Conservation (phyloP, 106 monocot species). For the Agapanthus africanus region DNA sequence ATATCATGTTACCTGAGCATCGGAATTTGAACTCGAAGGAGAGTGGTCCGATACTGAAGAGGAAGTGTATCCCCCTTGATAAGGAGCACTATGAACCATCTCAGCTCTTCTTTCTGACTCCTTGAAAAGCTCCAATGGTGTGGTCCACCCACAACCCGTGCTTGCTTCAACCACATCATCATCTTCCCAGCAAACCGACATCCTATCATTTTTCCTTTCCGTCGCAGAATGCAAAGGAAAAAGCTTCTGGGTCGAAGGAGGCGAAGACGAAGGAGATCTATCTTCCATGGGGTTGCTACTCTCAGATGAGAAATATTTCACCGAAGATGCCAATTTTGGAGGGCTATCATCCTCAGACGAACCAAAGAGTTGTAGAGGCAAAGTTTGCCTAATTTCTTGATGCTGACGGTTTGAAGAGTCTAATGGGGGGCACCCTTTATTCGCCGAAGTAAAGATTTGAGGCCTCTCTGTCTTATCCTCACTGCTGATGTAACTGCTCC, state of each 20-base stretch:
- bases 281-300: constrained; percentile 84
- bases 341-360: constrained; percentile 53
- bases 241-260: constrained; percentile 51
- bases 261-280: constrained; percentile 77
- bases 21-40: constrained; percentile 76
- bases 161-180: constrained; percentile 35
- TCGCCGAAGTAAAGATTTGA: too few relatives aligned
- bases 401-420: constrained; percentile 9
- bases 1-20: constrained; percentile 57
- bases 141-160: constrained; percentile 27
- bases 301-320: constrained; percentile 75
- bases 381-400: constrained; percentile 5
- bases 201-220: constrained; percentile 24
- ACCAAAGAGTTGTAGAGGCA: constrained; percentile 62
- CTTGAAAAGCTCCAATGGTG: constrained; percentile 37
- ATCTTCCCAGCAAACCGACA: constrained; percentile 29
- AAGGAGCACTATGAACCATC: constrained; percentile 9
- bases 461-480: constrained; percentile 9
- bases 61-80: constrained; percentile 28
- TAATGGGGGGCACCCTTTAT: too few relatives aligned
- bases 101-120: constrained; percentile 21
- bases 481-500: constrained; percentile 7
- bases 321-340: constrained; percentile 39
- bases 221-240: constrained; percentile 55
- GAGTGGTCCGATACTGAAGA: constrained; percentile 81